phyloP scores from a whole-genome alignment of 208 protist genomes.

The Trypanosoma melophagium region DNA sequence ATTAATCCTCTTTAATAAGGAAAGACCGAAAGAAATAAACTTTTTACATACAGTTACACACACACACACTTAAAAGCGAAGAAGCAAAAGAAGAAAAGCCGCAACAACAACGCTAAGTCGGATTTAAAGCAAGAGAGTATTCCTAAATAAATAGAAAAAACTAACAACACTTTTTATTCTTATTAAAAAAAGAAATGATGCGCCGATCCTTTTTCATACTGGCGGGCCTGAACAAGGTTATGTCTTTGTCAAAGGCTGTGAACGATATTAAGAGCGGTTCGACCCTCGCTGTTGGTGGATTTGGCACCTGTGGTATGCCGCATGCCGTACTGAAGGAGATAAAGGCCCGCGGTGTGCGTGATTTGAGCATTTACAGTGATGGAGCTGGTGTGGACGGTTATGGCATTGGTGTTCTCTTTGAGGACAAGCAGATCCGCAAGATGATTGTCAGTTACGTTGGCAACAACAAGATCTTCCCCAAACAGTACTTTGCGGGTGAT shows the following conservation, averaged over 20 bases:
- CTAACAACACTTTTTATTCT: not conserved
- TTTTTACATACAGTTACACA: too few relatives aligned
- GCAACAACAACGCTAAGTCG: too few relatives aligned
- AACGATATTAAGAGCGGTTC: conserved; percentile 67
- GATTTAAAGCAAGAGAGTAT: too few relatives aligned
- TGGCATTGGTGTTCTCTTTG: conserved; percentile 94
- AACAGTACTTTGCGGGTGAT: conserved; percentile 89
- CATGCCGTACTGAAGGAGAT: conserved; percentile 92
- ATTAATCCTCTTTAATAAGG: too few relatives aligned
- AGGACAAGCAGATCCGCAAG: conserved; percentile 69
- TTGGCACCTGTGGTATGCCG: conserved; percentile 95
- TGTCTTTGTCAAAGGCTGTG: conserved; percentile 69
- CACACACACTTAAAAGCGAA: too few relatives aligned
- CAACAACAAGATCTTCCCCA: conserved; percentile 90
- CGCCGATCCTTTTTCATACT: conserved; percentile 52
- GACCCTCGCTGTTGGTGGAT: conserved; percentile 92
- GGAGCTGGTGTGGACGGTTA: conserved; percentile 95
- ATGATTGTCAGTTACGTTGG: conserved; percentile 90
- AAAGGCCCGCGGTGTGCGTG: conserved; percentile 76
- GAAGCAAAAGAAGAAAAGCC: too few relatives aligned
- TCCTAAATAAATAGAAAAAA: too few relatives aligned
- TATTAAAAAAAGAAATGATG: conserved; percentile 37
- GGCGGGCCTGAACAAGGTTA: conserved; percentile 70
- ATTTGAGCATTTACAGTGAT: conserved; percentile 94
- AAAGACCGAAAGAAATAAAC: too few relatives aligned